These are phyloP conservation scores for Plectosphaerella cucumerina DNA, from an alignment of 2,329 filamentous ascomycete species.

Conservation along the genomic window DNA sequence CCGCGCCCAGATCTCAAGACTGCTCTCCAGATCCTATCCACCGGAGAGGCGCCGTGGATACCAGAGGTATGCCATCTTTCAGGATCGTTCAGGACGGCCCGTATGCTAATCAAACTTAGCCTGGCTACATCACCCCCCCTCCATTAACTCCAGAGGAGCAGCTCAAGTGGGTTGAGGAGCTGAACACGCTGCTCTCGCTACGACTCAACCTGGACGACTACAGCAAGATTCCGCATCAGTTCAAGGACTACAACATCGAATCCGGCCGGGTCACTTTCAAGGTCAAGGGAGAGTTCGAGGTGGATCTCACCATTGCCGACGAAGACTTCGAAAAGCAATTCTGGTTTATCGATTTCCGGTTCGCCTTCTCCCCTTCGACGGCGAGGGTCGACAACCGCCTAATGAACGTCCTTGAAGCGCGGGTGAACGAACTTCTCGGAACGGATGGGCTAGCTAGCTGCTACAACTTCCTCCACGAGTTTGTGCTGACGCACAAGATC, in stretches of 20 bases:
- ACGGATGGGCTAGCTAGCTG: slow-evolving; percentile 72
- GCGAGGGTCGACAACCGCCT: slow-evolving; percentile 57
- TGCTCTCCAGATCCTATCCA: slow-evolving; percentile 78
- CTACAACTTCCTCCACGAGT: slow-evolving; percentile 82
- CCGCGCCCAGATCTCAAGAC: slow-evolving; percentile 90
- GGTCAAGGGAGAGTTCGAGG: slow-evolving; percentile 81
- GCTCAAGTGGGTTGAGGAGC: slow-evolving; percentile 68
- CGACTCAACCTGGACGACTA: slow-evolving; percentile 82
- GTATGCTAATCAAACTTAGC: slow-evolving; percentile 32
- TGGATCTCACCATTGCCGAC: slow-evolving; percentile 86
- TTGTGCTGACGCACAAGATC: slow-evolving; percentile 87
- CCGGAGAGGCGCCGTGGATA: slow-evolving; percentile 72
- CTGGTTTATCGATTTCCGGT: slow-evolving; percentile 90
- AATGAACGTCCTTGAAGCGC: slow-evolving; percentile 62
- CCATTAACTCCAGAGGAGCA: slow-evolving; percentile 68
- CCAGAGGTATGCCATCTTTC: slow-evolving; percentile 58
- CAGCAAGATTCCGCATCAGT: slow-evolving; percentile 68
- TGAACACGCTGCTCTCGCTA: slow-evolving; percentile 79
- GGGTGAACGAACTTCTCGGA: slow-evolving; percentile 67
- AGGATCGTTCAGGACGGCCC: background rate
- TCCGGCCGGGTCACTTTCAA: slow-evolving; percentile 89
- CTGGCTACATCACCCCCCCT: slow-evolving; percentile 73
- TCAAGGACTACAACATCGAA: slow-evolving; percentile 72
- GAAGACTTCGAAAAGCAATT: slow-evolving; percentile 82
- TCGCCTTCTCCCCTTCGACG: slow-evolving; percentile 71